Evolutionary conservation across 2,329 filamentous ascomycete genomes (phyloP).

Genomic region (Beauveria australis): DNA sequence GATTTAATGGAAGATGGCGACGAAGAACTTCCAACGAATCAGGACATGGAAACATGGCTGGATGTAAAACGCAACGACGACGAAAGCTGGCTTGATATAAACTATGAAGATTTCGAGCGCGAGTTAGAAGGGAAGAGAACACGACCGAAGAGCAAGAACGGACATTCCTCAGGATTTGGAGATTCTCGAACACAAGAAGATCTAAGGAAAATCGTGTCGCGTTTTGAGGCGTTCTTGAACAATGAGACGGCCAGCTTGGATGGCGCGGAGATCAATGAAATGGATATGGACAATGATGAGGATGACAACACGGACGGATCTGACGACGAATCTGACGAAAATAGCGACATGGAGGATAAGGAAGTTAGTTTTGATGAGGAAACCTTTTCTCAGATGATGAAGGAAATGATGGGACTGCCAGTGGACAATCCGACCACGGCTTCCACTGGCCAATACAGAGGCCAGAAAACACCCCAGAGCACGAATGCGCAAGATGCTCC

Average conservation of each 20-base stretch:
- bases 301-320: constrained; percentile 36
- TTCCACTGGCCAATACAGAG: neutral
- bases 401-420: constrained; percentile 74
- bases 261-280: constrained; percentile 64
- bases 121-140: constrained; percentile 53
- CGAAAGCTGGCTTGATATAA: constrained; percentile 87
- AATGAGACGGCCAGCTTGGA: constrained; percentile 76
- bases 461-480: neutral
- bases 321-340: constrained; percentile 43
- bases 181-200: constrained; percentile 63
- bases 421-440: constrained; percentile 13
- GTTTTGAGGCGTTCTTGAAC: constrained; percentile 88
- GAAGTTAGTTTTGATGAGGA: constrained; percentile 76
- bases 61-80: constrained; percentile 59
- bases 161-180: constrained; percentile 43
- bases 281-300: constrained; percentile 56
- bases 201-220: constrained; percentile 80
- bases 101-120: constrained; percentile 79
- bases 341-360: constrained; percentile 60
- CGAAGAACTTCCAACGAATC: constrained; percentile 55
- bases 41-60: constrained; percentile 66
- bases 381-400: constrained; percentile 81
- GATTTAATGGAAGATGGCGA: constrained; percentile 68
- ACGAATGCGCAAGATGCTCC: neutral
- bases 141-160: constrained; percentile 27